Evolutionary conservation across 2,329 filamentous ascomycete genomes (phyloP), one percentile per base, ranked within the genome.

Genomic region (Bertia moriformis): DNA sequence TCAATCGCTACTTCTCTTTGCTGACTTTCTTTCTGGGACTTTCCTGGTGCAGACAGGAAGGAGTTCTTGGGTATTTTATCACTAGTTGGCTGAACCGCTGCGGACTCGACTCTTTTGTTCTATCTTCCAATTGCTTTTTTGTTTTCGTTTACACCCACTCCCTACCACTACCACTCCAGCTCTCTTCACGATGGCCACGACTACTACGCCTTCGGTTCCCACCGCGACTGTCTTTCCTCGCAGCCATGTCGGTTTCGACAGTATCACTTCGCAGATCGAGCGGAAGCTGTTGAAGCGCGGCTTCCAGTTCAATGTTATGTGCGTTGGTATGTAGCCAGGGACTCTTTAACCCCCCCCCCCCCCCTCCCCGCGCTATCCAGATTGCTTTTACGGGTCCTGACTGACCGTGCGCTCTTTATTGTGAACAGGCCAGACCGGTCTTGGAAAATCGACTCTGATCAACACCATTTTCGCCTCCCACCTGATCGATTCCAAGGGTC

Each of bases 391-490:
- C 20, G 27, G 30, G n/a, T 19, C 33, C 14, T 29, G 29, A 46
- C 53, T 58, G 46, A 60, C 53, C 47, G 20, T 52, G 47, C 51
- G 42, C 51, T 45, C 45, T 50, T 45, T 46, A 42, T 44, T 45
- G 42, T 40, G 42, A 48, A 45, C 58, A 96, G 91, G 91, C 57
- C 91, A 98, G 70, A 98, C 91, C 45, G 91, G 91, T 62, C 78
- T 98, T 53, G 91, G 91, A 66, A 98, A 98, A 71, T 96, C 89
- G 42, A 98, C 91, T 46, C 69, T 98, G 59, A 94, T 98, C 75
- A 98, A 98, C 76, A 98, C 91, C 65, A 95, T 98, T 71, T 98
- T 98, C 67, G 91, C 91, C 51, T 96, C 91, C 51, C 91, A 98
- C 71, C 77, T 98, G 52, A 95, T 98, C 65, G 89, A 98, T 64